Evolutionary conservation across 169 alveolate genomes (phyloP).

Genomic region (Babesia ovata): DNA sequence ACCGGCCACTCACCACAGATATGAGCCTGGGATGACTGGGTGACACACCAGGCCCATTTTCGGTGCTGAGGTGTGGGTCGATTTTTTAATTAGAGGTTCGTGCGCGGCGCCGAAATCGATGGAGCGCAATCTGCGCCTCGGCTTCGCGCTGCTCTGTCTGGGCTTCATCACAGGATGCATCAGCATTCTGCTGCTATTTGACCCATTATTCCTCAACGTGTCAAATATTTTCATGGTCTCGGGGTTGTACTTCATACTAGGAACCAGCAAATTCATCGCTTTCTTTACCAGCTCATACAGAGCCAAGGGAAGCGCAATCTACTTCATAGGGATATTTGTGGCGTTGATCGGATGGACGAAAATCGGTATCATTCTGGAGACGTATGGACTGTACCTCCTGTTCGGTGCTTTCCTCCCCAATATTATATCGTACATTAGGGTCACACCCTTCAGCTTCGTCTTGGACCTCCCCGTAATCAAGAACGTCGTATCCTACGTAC

Average conservation of each 20-base stretch:
- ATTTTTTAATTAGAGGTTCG: background rate
- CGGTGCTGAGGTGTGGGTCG: too few relatives aligned
- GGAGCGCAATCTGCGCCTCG: constrained; percentile 59
- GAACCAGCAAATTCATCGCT: constrained; percentile 68
- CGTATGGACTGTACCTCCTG: constrained; percentile 67
- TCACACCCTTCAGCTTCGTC: constrained; percentile 66
- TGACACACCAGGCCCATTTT: too few relatives aligned
- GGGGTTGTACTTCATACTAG: constrained; percentile 73
- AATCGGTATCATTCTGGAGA: constrained; percentile 67
- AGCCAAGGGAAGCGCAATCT: constrained; percentile 66
- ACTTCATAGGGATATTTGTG: constrained; percentile 57
- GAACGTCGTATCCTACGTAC: constrained; percentile 23
- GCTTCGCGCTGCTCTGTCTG: constrained; percentile 57
- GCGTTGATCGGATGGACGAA: constrained; percentile 52
- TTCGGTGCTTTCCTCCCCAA: constrained; percentile 77
- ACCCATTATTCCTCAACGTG: constrained; percentile 63
- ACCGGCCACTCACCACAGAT: too few relatives aligned
- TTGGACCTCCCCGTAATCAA: constrained; percentile 41
- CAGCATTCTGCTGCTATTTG: constrained; percentile 68
- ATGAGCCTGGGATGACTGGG: too few relatives aligned
- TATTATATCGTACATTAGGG: constrained; percentile 61
- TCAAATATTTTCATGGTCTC: constrained; percentile 64
- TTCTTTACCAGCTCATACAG: constrained; percentile 64
- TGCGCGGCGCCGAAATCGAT: constrained; percentile 24
- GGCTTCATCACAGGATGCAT: constrained; percentile 58